Base-by-base conservation (phyloP, 305 asterid genomes). In the Fraxinus albicans region DNA sequence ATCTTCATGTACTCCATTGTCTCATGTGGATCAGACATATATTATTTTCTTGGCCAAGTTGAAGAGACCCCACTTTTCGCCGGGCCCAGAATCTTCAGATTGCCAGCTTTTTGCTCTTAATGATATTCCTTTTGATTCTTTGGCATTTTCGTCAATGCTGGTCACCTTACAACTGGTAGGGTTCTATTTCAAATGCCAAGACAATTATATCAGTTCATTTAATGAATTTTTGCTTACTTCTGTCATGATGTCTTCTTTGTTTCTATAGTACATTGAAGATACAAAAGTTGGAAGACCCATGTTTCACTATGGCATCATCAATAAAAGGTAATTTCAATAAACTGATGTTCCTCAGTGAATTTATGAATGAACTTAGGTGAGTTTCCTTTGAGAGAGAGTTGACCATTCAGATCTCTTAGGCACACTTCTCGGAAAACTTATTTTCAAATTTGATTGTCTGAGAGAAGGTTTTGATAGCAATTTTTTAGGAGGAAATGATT, bases 101-200 rank as follows among this genome's bases (percentile, higher is more conserved):
- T 96, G 99, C 87, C 88, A 85, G 80, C 97, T 96, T 69, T 96
- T 93, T 81, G 89, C 91, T 0, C 84, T 82, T 35, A 92, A 91
- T 86, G 98, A 92, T 77, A 92, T 96, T 79, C 99, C 99, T 73
- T 91, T 92, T 81, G 97, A 96, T 77, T 92, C 98, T 82, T 87
- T 96, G 85, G 92, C 99, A 80, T 96, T 96, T 86, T 96, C 99
- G 15, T 96, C 99, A 0, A 96, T 94, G 97, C 89, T 96, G 85
- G 95, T 96, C 85, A 91, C 98, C 76, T 84, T 96, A 77, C 91
- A 93, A 80, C 78, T 94, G 98, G 99, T 96, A 86, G 8, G 76
- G 36, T 79, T 79, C 55, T 67, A 73, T 77, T 72, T 29, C 69
- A 33, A 13, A 36, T 29, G 38, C 77, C 72, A 23, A 12, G 25